Base-by-base conservation (phyloP, 495 filamentous ascomycete species). In the Hypoxylon cercidicola region DNA sequence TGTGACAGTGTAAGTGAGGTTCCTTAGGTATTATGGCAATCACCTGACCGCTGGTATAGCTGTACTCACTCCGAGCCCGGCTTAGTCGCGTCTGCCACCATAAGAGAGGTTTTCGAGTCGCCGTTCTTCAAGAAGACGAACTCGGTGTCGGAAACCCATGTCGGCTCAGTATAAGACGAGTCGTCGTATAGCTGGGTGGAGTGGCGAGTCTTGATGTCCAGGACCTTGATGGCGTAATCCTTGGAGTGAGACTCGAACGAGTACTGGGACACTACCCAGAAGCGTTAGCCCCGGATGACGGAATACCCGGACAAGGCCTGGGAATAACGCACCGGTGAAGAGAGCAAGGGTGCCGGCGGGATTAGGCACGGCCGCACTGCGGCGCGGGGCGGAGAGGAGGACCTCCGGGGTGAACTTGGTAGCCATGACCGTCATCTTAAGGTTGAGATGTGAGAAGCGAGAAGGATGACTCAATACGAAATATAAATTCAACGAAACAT, bases 191-290 rank as follows among this genome's bases (percentile, higher is more conserved):
- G 75, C 4, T 90, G 72, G 0, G 79, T 82, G 0, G 89, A 90
- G 46, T 87, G 83, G 44, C 90, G 90, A 13, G 83, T 87, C 21
- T 79, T 74, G 48, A 93, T 84, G 49, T 96, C 88, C 1, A 98
- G 76, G 0, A 95, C 76, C 20, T 88, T 86, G 65, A 96, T 90
- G 69, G 93, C 89, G 32, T 82, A 82, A 11, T 79, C 89, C 76
- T 90, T 92, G 45, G 84, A 83, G 74, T 97, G 93, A 0, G 85
- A 80, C 45, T 90, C 82, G 76, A 98, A 97, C 18, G 88, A 93
- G 72, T 97, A 98, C 7, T 88, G 87, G 0, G 90, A 90, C 0
- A 76, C 69, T 72, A 30, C 19, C 34, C 32, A 23, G 8, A 18
- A 23, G 12, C 28, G 55, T 70, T 28, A 61, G 56, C 30, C 39